Percentiles rank a stretch among this genome's conserved stretches.
Evolutionary conservation across 352 stramenopile genomes (phyloP).

Genomic region (Phytophthora chlamydospora): DNA sequence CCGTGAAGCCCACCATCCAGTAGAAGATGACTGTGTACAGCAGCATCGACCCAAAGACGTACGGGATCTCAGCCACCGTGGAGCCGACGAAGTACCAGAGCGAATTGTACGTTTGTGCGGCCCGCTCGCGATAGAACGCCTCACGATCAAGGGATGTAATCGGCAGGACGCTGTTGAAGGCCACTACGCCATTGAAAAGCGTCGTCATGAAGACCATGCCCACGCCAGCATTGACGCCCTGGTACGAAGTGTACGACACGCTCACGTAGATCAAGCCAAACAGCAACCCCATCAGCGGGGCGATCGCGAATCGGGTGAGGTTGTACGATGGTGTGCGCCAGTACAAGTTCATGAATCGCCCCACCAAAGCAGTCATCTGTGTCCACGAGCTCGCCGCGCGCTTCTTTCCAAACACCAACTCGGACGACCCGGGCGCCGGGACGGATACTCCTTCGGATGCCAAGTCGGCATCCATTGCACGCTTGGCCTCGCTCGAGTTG

Average conservation of each 20-base stretch:
- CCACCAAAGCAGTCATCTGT: too few relatives aligned
- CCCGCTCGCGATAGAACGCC: conserved; percentile 90
- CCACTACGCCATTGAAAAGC: conserved; percentile 76
- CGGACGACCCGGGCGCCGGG: too few relatives aligned
- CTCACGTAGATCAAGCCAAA: conserved; percentile 22
- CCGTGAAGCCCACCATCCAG: conserved; percentile 59
- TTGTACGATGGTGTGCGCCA: conserved; percentile 29
- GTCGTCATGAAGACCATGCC: conserved; percentile 69
- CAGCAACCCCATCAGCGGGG: conserved; percentile 10
- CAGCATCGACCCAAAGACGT: conserved; percentile 42
- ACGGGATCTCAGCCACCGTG: conserved; percentile 79
- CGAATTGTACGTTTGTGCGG: conserved; percentile 82
- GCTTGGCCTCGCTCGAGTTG: conserved; percentile 21
- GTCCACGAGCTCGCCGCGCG: too few relatives aligned
- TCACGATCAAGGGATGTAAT: conserved; percentile 82
- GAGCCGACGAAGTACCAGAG: conserved; percentile 64
- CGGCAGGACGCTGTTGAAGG: conserved; percentile 65
- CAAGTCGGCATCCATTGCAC: conserved; percentile 22
- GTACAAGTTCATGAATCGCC: conserved; percentile 34
- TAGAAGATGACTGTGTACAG: conserved; percentile 78
- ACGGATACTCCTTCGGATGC: conserved; percentile 17
- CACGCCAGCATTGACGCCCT: conserved; percentile 15
- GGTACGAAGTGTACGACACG: conserved; percentile 17
- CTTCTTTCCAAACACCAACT: too few relatives aligned
- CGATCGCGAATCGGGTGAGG: conserved; percentile 11